Evolutionary conservation across 495 filamentous ascomycete species (phyloP).

Genomic region (Penicilliopsis zonata): DNA sequence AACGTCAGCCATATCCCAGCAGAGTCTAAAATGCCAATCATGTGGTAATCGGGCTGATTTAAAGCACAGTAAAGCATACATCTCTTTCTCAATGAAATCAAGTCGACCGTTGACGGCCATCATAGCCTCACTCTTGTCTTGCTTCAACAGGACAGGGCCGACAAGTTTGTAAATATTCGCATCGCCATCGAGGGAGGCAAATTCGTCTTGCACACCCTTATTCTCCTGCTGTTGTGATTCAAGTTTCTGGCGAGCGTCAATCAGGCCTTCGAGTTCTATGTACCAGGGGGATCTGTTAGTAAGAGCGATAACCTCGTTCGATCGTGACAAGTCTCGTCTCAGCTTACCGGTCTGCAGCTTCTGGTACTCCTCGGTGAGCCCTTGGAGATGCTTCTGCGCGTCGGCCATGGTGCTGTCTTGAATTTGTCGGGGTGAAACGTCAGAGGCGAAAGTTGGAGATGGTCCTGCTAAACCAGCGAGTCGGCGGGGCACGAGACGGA

Average conservation of each 20-base stretch:
- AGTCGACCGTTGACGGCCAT: conserved; percentile 82
- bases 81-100: conserved; percentile 88
- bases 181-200: conserved; percentile 60
- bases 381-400: conserved; percentile 57
- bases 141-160: conserved; percentile 87
- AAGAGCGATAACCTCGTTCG: neutral
- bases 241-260: conserved; percentile 80
- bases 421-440: neutral
- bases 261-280: conserved; percentile 63
- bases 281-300: neutral
- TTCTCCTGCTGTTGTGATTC: conserved; percentile 94
- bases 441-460: neutral
- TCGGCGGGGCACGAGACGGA: conserved; percentile 9
- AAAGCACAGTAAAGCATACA: conserved; percentile 56
- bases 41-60: conserved; percentile 1
- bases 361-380: conserved; percentile 76
- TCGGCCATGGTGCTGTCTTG: conserved; percentile 33
- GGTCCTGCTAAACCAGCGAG: too few species aligned
- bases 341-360: conserved; percentile 65
- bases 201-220: conserved; percentile 82
- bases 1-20: conserved; percentile 1
- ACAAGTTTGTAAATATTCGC: conserved; percentile 92
- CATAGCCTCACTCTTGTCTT: conserved; percentile 76
- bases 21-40: neutral
- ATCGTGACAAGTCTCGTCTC: neutral